Conservation (phyloP, 192 early-diverging fungal species). For the Chytriomyces confervae region DNA sequence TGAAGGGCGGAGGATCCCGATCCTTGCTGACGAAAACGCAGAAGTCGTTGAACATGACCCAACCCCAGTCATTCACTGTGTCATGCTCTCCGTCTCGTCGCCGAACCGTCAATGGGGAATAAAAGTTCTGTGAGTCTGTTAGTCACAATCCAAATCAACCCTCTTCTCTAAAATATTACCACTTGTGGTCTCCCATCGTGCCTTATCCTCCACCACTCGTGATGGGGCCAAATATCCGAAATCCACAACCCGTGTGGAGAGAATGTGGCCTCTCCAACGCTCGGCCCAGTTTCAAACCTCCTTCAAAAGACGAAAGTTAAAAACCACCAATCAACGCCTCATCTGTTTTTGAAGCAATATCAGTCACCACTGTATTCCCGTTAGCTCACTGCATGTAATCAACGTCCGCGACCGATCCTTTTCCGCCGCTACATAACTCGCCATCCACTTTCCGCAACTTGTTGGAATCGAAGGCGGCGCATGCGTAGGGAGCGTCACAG, state of each 20-base stretch:
- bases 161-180: background rate
- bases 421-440: conserved; percentile 16
- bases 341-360: background rate
- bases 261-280: background rate
- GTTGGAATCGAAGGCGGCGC: conserved; percentile 13
- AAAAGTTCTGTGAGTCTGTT: conserved; percentile 9
- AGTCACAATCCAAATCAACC: background rate
- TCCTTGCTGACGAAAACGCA: background rate
- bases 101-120: background rate
- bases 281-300: conserved; percentile 1
- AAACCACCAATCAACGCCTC: background rate
- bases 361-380: conserved; percentile 3
- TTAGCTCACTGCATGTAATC: conserved; percentile 9
- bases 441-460: conserved; percentile 9
- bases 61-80: background rate
- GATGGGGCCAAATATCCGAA: conserved; percentile 21
- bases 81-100: background rate
- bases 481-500: conserved; percentile 21
- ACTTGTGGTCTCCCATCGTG: conserved; percentile 13
- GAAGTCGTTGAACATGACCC: conserved; percentile 7
- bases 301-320: background rate
- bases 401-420: conserved; percentile 4
- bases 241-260: conserved; percentile 3
- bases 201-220: conserved; percentile 14
- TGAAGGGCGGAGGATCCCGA: background rate